Evolutionary conservation across 106 monocot genomes (phyloP).

Genomic region (Apostasia ramifera): DNA sequence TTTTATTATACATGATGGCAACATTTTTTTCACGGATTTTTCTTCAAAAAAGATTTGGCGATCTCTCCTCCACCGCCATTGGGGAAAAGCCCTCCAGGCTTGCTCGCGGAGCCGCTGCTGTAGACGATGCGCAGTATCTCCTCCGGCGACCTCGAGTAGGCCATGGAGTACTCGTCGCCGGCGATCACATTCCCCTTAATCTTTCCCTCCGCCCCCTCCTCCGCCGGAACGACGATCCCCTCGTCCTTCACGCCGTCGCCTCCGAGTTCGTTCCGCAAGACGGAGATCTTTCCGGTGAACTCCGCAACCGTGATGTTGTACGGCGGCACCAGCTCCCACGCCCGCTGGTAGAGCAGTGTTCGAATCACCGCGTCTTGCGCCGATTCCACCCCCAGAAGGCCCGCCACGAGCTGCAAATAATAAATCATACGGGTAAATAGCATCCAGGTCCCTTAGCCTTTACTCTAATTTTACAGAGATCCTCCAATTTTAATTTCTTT

Average conservation of each 20-base stretch:
- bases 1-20: too few species aligned
- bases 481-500: too few species aligned
- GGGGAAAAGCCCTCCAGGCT: slow-evolving; percentile 63
- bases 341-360: slow-evolving; percentile 29
- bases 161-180: slow-evolving; percentile 36
- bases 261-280: slow-evolving; percentile 44
- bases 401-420: slow-evolving; percentile 41
- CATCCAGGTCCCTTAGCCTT: too few species aligned
- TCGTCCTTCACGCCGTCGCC: slow-evolving; percentile 54
- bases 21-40: too few species aligned
- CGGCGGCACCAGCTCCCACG: slow-evolving; percentile 25
- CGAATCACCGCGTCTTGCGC: slow-evolving; percentile 77
- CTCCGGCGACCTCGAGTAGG: slow-evolving; percentile 36
- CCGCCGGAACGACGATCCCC: slow-evolving; percentile 43
- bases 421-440: too few species aligned
- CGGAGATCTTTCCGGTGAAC: slow-evolving; percentile 46
- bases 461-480: too few species aligned
- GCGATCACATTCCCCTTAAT: slow-evolving; percentile 47
- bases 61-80: slow-evolving; percentile 37
- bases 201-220: slow-evolving; percentile 38
- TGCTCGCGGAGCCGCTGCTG: slow-evolving; percentile 23
- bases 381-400: slow-evolving; percentile 62
- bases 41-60: slow-evolving; percentile 7
- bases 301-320: slow-evolving; percentile 56
- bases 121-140: slow-evolving; percentile 70